Conservation (phyloP, 108 stramenopile species). For the Nitzschia putrida region DNA sequence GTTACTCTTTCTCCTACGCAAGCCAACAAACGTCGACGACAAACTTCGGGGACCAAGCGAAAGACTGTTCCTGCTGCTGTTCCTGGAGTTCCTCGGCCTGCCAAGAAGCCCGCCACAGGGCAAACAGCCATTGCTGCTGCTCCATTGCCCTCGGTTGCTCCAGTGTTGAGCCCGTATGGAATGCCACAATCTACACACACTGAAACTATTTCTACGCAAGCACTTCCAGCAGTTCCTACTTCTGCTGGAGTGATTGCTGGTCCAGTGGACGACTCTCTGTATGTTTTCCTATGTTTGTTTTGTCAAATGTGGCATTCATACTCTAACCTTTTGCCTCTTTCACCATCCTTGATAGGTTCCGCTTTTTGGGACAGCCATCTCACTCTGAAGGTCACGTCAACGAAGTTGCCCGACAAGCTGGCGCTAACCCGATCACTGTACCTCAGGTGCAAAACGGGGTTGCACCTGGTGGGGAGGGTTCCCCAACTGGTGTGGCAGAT, state of each 20-base stretch:
- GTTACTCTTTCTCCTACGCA: conserved; percentile 30
- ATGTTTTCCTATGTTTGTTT: conserved; percentile 36
- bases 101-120: conserved; percentile 38
- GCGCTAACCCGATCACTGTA: conserved; percentile 70
- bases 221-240: conserved; percentile 37
- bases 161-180: conserved; percentile 68
- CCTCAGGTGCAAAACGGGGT: conserved; percentile 35
- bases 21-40: conserved; percentile 50
- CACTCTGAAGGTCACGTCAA: conserved; percentile 59
- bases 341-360: conserved; percentile 51
- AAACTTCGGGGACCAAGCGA: conserved; percentile 72
- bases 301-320: neutral
- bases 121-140: conserved; percentile 35
- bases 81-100: conserved; percentile 62
- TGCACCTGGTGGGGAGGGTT: conserved; percentile 45
- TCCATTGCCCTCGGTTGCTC: conserved; percentile 63
- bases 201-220: neutral
- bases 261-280: conserved; percentile 85
- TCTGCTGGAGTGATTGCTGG: conserved; percentile 59
- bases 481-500: conserved; percentile 82
- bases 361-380: conserved; percentile 69
- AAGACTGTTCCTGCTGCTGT: conserved; percentile 81
- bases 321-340: conserved; percentile 21
- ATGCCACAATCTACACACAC: conserved; percentile 16
- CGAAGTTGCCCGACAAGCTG: conserved; percentile 74